Evolutionary conservation across 352 stramenopile genomes (phyloP).

Genomic region (Phytophthora pseudosyringae): DNA sequence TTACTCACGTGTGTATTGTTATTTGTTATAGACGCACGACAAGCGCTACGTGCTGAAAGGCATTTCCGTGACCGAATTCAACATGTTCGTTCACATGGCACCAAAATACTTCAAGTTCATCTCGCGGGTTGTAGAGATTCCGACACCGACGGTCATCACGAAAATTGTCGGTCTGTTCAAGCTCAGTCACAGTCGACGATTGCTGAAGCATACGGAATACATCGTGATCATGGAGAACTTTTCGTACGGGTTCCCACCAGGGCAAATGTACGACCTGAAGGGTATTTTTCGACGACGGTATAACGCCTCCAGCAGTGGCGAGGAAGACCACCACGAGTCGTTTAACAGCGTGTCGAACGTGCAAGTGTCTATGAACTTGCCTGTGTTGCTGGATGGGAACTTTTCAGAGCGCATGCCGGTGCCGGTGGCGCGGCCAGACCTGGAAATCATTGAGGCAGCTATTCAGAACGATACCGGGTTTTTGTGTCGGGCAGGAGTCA

Average conservation of each 20-base stretch:
- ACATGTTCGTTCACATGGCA: constrained; percentile 92
- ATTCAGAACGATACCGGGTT: constrained; percentile 85
- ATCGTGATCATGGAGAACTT: constrained; percentile 91
- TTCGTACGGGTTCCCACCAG: constrained; percentile 74
- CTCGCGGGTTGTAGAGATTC: constrained; percentile 59
- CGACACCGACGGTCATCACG: constrained; percentile 75
- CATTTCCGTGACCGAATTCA: constrained; percentile 88
- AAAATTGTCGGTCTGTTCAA: constrained; percentile 90
- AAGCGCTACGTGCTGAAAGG: constrained; percentile 88
- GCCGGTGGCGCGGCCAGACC: constrained; percentile 66
- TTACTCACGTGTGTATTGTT: constrained; percentile 13
- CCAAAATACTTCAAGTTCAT: constrained; percentile 91
- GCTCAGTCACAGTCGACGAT: constrained; percentile 57
- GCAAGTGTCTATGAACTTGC: constrained; percentile 60
- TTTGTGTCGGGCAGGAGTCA: constrained; percentile 73
- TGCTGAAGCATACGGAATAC: constrained; percentile 84
- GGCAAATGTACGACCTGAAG: constrained; percentile 90
- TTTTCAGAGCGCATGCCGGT: constrained; percentile 83
- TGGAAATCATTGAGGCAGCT: constrained; percentile 66
- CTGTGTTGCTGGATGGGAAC: constrained; percentile 83
- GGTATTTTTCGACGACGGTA: constrained; percentile 81
- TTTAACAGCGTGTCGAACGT: constrained; percentile 53
- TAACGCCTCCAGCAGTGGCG: constrained; percentile 45
- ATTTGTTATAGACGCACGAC: constrained; percentile 68
- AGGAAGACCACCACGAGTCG: constrained; percentile 43